Conservation (phyloP, 768 basidiomycete genomes). For the Naganishia friedmannii region DNA sequence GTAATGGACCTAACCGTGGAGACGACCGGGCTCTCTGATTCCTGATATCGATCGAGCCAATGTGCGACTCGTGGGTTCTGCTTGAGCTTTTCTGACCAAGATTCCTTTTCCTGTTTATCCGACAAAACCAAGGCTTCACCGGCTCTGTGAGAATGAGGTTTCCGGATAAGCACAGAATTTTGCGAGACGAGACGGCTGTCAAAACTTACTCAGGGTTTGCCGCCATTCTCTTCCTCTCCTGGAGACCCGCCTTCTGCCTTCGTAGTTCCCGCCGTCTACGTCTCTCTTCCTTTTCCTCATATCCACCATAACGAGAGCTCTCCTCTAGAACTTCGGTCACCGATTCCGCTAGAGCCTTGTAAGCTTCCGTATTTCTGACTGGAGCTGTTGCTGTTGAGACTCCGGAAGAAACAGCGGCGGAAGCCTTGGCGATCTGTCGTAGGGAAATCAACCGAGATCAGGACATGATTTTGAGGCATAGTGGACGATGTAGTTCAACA, state of each 20-base stretch:
- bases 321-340: conserved; percentile 90
- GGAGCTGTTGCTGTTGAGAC: conserved; percentile 89
- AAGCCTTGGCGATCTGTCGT: conserved; percentile 74
- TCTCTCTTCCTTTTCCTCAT: conserved; percentile 89
- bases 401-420: conserved; percentile 76
- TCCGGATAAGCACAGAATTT: neutral
- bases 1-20: conserved; percentile 77
- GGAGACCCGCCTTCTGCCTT: conserved; percentile 73
- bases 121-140: conserved; percentile 77
- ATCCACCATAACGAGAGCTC: conserved; percentile 90
- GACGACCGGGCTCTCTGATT: conserved; percentile 88
- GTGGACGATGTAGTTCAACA: neutral
- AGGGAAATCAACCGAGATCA: neutral
- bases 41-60: conserved; percentile 65
- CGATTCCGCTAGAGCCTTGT: conserved; percentile 84
- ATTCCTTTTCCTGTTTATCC: conserved; percentile 34
- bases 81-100: conserved; percentile 40
- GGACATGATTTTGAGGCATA: neutral
- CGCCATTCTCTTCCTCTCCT: conserved; percentile 61
- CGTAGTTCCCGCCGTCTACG: conserved; percentile 74
- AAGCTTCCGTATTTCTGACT: conserved; percentile 92
- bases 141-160: conserved; percentile 59
- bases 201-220: conserved; percentile 75
- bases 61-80: conserved; percentile 44
- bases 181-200: neutral